Evolutionary conservation across 1,284 basidiomycete genomes (phyloP), one percentile per base, ranked within the genome.

Genomic region (Boletellus deceptivus): DNA sequence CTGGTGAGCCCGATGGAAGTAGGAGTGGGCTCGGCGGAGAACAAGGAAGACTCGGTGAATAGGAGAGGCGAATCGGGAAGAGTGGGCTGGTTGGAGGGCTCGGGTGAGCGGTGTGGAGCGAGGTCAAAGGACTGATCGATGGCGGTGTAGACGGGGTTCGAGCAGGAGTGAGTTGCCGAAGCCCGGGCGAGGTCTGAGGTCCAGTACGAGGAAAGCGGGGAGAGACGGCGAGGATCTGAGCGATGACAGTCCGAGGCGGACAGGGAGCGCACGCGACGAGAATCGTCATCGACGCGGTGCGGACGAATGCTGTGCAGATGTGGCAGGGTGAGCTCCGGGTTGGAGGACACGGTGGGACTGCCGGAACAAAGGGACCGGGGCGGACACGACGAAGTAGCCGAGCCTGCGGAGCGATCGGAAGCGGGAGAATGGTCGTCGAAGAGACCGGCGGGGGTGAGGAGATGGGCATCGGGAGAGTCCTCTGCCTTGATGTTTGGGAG

Each of bases 401-500:
- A 63, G 31, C 51, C 54, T 13, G 50, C 58, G 27, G 68, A 69
- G 40, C 59, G 58, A 58, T 71, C 68, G 47, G 69, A 70, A 38
- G 44, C 51, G 22, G 70, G 65, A 4, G 68, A 72, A 46, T 59
- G 53, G 6, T 69, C 69, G 27, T 70, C 70, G 38, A 60, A 66
- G 20, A 61, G 50, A 7, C 55, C 52, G 37, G 57, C 47, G 9
- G 76, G 63, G 6, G 75, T 70, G 50, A 77, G 66, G 6, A 68
- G 55, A 46, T 61, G 69, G 2, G 61, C 54, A 46, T 76, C 75
- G 18, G 64, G 65, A 13, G 69, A 69, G 24, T 80, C 79, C 53
- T 83, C 78, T 18, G 73, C 61, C 61, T 83, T 80, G 54, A 79
- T 70, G 27, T 17, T 49, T 24, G 51, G 69, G 49, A 74, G 63